Percentiles rank a stretch among this genome's conserved stretches.
These are phyloP conservation scores for Kazachstania sp. DNA, from an alignment of 1,139 yeast species.

Conservation along the genomic window DNA sequence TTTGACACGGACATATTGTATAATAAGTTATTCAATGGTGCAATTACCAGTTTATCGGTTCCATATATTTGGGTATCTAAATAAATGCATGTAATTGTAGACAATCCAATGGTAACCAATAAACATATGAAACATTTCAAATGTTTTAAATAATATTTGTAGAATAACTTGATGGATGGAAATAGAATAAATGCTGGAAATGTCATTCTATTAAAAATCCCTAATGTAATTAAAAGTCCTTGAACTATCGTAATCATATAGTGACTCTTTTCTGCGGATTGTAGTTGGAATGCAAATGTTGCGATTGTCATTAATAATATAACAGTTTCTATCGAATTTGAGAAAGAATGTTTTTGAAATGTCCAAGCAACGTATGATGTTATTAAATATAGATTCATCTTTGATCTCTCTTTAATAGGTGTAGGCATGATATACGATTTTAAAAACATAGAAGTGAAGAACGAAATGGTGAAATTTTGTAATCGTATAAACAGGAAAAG, in stretches of 20 bases:
- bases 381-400: slow-evolving; percentile 46
- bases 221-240: slow-evolving; percentile 54
- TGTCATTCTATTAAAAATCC: slow-evolving; percentile 77
- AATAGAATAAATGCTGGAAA: slow-evolving; percentile 64
- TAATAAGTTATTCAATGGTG: slow-evolving; percentile 69
- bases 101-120: slow-evolving; percentile 31
- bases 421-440: not conserved
- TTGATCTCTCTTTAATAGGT: not conserved
- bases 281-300: slow-evolving; percentile 24
- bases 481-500: slow-evolving; percentile 53
- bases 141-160: slow-evolving; percentile 25
- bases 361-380: slow-evolving; percentile 76
- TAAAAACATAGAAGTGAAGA: slow-evolving; percentile 5
- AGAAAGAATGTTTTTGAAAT: slow-evolving; percentile 80
- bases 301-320: slow-evolving; percentile 49
- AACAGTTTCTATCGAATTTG: slow-evolving; percentile 77
- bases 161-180: slow-evolving; percentile 45
- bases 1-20: slow-evolving; percentile 60
- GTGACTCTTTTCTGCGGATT: slow-evolving; percentile 2
- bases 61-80: slow-evolving; percentile 44
- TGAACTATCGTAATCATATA: slow-evolving; percentile 32
- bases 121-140: slow-evolving; percentile 22
- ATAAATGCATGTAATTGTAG: slow-evolving; percentile 37
- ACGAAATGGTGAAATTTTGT: slow-evolving; percentile 44
- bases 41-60: slow-evolving; percentile 36